Evolutionary conservation across 345 rosid species (phyloP), one percentile per base, ranked within the genome.

Genomic region (Rhodomyrtus tomentosa): DNA sequence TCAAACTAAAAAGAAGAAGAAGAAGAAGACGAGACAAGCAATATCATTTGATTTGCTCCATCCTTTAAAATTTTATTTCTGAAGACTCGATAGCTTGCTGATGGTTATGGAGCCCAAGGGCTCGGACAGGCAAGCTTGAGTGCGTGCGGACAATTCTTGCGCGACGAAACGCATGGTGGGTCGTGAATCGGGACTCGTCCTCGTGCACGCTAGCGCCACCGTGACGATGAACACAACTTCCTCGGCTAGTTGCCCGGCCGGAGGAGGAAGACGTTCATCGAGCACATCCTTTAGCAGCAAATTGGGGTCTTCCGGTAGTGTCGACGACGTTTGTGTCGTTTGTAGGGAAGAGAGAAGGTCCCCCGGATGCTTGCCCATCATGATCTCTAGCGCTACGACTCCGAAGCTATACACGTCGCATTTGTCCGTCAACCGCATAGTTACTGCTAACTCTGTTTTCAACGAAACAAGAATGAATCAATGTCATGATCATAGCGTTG

Each of bases 281-380:
- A 92, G 87, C 80, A 92, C 18, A 45, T 94, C 91, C 58, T 91
- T 90, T 2, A 94, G 73, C 32, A 86, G 80, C 50, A 92, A 14
- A 59, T 88, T 87, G 0, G 85, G 50, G 72, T 82, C 87, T 20
- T 86, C 85, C 3, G 90, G 80, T 54, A 55, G 45, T 24, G 54
- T 11, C 10, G 84, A 22, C 14, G 84, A 21, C 6, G 45, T 20
- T 36, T 18, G 25, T 36, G 83, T 55, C 21, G 81, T 86, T 56
- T 85, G 79, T 12, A 87, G 25, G 54, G 92, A 89, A 27, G 87
- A 81, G 49, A 93, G 73, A 36, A 92, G 89, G 53, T 92, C 93
- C 54, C 96, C 93, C 0, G 94, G 96, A 50, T 94, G 94, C 87
- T 79, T 91, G 82, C 96, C 98, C 93, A 92, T 91, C 94, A 92